A percentile compares a stretch with the other conserved stretches of the same genome.
Evolutionary conservation across 352 stramenopile genomes (phyloP).

Genomic region (Plasmopara viticola): DNA sequence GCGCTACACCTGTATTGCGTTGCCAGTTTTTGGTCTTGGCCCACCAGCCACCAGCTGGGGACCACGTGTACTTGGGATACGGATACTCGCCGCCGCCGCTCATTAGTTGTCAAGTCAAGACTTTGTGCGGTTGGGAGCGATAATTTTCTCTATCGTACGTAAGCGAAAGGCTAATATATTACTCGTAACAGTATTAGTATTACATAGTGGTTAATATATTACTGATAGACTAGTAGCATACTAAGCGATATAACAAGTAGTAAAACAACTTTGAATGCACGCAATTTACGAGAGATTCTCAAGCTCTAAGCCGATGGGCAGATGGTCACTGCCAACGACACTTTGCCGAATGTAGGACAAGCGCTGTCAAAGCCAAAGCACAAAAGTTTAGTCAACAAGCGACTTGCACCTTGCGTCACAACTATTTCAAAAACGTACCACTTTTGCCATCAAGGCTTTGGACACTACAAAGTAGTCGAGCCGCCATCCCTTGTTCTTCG

Average conservation of each 20-base stretch:
- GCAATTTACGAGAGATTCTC: slow-evolving; percentile 9
- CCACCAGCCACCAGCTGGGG: slow-evolving; percentile 80
- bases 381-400: slow-evolving; percentile 9
- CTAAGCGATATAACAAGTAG: too few species aligned
- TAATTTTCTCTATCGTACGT: too few species aligned
- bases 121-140: slow-evolving; percentile 16
- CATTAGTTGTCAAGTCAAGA: slow-evolving; percentile 33
- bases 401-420: not conserved
- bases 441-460: slow-evolving; percentile 38
- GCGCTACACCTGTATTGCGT: slow-evolving; percentile 58
- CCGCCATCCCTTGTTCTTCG: slow-evolving; percentile 84
- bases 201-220: too few species aligned
- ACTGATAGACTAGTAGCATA: too few species aligned
- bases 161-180: not conserved
- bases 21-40: slow-evolving; percentile 80
- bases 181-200: too few species aligned
- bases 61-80: slow-evolving; percentile 86
- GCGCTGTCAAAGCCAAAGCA: slow-evolving; percentile 20
- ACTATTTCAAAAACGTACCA: slow-evolving; percentile 36
- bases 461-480: slow-evolving; percentile 84
- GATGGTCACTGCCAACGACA: slow-evolving; percentile 72
- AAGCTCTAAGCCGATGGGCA: slow-evolving; percentile 68
- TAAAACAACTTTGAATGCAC: too few species aligned
- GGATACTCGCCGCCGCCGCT: slow-evolving; percentile 77
- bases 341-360: slow-evolving; percentile 53